Evolutionary conservation across 2,329 filamentous ascomycete species (phyloP).

Genomic region (Domatiomyces globalis): DNA sequence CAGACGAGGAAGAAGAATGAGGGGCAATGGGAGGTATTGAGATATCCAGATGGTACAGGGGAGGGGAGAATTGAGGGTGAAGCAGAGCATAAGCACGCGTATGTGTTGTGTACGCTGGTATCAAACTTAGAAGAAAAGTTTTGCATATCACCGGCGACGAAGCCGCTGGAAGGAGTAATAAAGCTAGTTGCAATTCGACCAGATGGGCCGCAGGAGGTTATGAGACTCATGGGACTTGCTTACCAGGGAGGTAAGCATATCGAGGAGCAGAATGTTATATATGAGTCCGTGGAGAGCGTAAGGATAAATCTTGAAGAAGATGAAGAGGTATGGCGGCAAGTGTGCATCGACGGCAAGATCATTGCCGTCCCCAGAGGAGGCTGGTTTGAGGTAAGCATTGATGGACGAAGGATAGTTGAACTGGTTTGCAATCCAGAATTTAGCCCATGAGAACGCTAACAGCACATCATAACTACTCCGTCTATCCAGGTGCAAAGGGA

Average conservation of each 20-base stretch:
- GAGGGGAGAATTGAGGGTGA: not conserved
- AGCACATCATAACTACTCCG: not conserved
- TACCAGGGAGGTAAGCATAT: conserved; percentile 46
- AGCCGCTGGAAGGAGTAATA: conserved; percentile 56
- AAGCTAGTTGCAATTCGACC: conserved; percentile 54
- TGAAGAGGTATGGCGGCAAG: conserved; percentile 62
- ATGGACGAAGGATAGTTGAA: conserved; percentile 29
- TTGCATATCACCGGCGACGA: conserved; percentile 60
- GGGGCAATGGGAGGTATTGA: conserved; percentile 12
- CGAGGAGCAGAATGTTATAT: conserved; percentile 45
- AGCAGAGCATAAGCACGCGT: conserved; percentile 44
- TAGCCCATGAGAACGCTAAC: not conserved
- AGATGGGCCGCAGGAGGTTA: conserved; percentile 35
- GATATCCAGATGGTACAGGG: conserved; percentile 9
- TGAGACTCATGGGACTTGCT: conserved; percentile 59
- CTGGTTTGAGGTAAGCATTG: conserved; percentile 50
- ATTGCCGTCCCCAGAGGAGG: conserved; percentile 57
- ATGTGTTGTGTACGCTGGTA: conserved; percentile 62
- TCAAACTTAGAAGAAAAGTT: conserved; percentile 73
- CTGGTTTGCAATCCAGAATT: conserved; percentile 10
- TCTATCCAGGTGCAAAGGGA: not conserved
- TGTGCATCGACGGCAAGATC: conserved; percentile 88
- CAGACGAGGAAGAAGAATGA: conserved; percentile 8
- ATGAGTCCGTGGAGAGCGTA: conserved; percentile 55
- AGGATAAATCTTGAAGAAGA: conserved; percentile 52